These are phyloP conservation scores for Metschnikowia lachancei DNA, from an alignment of 805 yeast species.

Conservation along the genomic window DNA sequence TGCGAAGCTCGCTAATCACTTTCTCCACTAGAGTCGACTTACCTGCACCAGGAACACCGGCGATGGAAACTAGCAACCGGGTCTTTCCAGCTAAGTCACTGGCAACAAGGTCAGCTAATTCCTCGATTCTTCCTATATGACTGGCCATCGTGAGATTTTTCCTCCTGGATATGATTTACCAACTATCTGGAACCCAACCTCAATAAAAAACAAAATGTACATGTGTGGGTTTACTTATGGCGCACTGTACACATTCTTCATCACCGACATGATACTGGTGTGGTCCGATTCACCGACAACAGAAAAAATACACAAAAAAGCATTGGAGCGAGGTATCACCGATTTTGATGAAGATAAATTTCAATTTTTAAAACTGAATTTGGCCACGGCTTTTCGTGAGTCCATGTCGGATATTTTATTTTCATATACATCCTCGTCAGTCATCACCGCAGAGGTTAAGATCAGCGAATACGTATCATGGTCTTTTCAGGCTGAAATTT, in stretches of 20 bases:
- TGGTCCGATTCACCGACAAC: constrained; percentile 26
- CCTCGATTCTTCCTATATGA: constrained; percentile 12
- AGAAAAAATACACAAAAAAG: constrained; percentile 18
- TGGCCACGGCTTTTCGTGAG: constrained; percentile 7
- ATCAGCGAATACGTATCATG: constrained; percentile 21
- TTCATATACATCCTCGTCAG: neutral
- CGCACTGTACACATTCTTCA: constrained; percentile 25
- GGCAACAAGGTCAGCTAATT: constrained; percentile 11
- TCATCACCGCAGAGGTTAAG: constrained; percentile 5
- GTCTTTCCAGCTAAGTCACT: constrained; percentile 6
- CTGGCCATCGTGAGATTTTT: constrained; percentile 8
- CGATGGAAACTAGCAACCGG: constrained; percentile 55
- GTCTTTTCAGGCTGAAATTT: constrained; percentile 20
- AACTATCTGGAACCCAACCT: constrained; percentile 11
- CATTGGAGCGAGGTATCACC: constrained; percentile 27
- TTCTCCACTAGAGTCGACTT: constrained; percentile 63
- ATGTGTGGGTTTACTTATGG: constrained; percentile 14
- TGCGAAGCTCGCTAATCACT: constrained; percentile 38
- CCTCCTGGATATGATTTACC: constrained; percentile 8
- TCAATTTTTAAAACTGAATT: constrained; percentile 17
- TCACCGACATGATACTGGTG: constrained; percentile 28
- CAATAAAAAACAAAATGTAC: constrained; percentile 7
- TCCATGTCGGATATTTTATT: constrained; percentile 1
- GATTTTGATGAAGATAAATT: constrained; percentile 23
- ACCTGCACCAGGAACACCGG: constrained; percentile 86